phyloP scores from a whole-genome alignment of 805 yeast genomes.

The Wickerhamomyces subpelliculosus region DNA sequence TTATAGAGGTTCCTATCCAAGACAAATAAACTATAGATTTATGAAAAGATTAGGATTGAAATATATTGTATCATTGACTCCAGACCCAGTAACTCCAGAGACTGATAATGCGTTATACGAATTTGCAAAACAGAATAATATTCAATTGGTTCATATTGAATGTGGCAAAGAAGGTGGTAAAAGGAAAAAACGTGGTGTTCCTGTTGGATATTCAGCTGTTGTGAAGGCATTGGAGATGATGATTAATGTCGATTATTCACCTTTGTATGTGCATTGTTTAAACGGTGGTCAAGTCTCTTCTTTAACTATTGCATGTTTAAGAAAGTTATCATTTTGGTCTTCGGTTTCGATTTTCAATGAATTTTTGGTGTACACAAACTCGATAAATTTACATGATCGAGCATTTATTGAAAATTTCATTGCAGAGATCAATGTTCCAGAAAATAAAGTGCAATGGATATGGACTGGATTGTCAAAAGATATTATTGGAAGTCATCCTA shows the following conservation, averaged over 20 bases:
- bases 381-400: slow-evolving; percentile 76
- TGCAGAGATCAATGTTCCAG: slow-evolving; percentile 53
- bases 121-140: slow-evolving; percentile 48
- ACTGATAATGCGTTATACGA: slow-evolving; percentile 43
- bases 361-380: slow-evolving; percentile 68
- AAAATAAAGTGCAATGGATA: slow-evolving; percentile 30
- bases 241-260: slow-evolving; percentile 52
- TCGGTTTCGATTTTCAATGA: slow-evolving; percentile 83
- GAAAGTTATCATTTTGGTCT: slow-evolving; percentile 85
- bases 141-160: slow-evolving; percentile 61
- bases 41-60: slow-evolving; percentile 56
- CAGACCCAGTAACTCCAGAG: slow-evolving; percentile 55
- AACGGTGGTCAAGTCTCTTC: slow-evolving; percentile 89
- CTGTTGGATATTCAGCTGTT: slow-evolving; percentile 62
- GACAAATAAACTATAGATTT: slow-evolving; percentile 64
- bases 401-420: slow-evolving; percentile 75
- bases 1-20: slow-evolving; percentile 84
- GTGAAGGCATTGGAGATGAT: slow-evolving; percentile 53
- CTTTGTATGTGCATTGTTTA: slow-evolving; percentile 78
- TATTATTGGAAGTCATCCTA: slow-evolving; percentile 22
- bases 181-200: slow-evolving; percentile 78
- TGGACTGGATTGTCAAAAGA: slow-evolving; percentile 22
- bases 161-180: slow-evolving; percentile 54
- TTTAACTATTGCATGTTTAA: slow-evolving; percentile 74
- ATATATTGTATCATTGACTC: slow-evolving; percentile 74